phyloP scores from a whole-genome alignment of 805 yeast species.

The Clavispora fructus region DNA sequence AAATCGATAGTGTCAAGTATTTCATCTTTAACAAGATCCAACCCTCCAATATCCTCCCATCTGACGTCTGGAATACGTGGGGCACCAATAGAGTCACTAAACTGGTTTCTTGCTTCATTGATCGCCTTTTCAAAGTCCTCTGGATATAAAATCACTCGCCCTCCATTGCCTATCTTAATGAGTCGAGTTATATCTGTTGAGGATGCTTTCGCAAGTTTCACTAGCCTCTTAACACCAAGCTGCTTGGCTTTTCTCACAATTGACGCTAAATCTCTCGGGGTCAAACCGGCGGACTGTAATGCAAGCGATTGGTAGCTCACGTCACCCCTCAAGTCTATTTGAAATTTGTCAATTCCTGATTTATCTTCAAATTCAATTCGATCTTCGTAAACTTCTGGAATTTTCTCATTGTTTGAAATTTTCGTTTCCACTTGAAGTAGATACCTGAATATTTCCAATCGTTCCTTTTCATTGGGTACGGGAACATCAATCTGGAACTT shows the following conservation, averaged over 20 bases:
- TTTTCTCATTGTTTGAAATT: constrained; percentile 3
- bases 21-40: constrained; percentile 84
- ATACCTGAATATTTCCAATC: constrained; percentile 56
- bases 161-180: constrained; percentile 48
- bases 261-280: constrained; percentile 74
- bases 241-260: constrained; percentile 64
- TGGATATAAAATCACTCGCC: constrained; percentile 48
- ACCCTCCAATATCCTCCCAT: constrained; percentile 98
- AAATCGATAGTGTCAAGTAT: constrained; percentile 92
- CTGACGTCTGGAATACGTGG: constrained; percentile 91
- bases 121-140: constrained; percentile 67
- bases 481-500: constrained; percentile 72
- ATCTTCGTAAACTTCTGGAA: constrained; percentile 17
- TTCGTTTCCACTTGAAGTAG: constrained; percentile 27
- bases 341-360: constrained; percentile 13
- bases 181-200: constrained; percentile 21
- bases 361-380: constrained; percentile 14
- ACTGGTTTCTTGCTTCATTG: constrained; percentile 76
- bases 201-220: constrained; percentile 23
- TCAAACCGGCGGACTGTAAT: constrained; percentile 86
- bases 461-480: constrained; percentile 76
- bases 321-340: constrained; percentile 25
- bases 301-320: constrained; percentile 58
- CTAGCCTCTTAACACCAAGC: constrained; percentile 48
- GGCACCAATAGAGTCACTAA: constrained; percentile 93